These are phyloP conservation scores for Verticillium dahliae DNA, from an alignment of 2,329 filamentous ascomycete genomes.

Conservation along the genomic window DNA sequence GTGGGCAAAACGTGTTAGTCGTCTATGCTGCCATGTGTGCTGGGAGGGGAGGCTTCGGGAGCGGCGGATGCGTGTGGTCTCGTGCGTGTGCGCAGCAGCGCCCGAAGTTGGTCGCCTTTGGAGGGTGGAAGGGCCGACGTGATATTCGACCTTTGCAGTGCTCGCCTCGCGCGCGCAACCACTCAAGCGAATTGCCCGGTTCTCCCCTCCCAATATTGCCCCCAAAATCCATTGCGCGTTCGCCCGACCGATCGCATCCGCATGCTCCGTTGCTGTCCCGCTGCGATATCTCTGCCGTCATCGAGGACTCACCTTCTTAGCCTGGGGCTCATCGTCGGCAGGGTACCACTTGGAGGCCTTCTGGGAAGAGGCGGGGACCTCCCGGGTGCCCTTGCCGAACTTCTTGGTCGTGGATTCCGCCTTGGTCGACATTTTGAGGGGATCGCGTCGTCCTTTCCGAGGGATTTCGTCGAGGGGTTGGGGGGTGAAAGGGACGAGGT, in stretches of 20 bases:
- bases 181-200: not conserved
- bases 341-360: slow-evolving; percentile 99
- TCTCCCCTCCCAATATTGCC: not conserved
- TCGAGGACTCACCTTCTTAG: slow-evolving; percentile 79
- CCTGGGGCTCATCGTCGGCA: slow-evolving; percentile 80
- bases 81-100: not conserved
- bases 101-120: not conserved
- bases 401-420: slow-evolving; percentile 74
- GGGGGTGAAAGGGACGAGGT: not conserved
- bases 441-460: slow-evolving; percentile 7
- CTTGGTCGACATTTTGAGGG: slow-evolving; percentile 63
- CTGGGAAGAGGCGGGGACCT: slow-evolving; percentile 77
- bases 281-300: slow-evolving; percentile 8
- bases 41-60: not conserved
- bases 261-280: not conserved
- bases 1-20: slow-evolving; percentile 13
- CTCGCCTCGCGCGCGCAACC: not conserved
- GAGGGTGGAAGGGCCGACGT: not conserved
- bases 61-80: not conserved
- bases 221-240: not conserved
- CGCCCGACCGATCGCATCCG: not conserved
- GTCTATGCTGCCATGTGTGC: not conserved
- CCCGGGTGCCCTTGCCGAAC: slow-evolving; percentile 94
- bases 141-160: not conserved
- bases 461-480: slow-evolving; percentile 8